Conservation (phyloP, 1,284 basidiomycete genomes). For the Pseudozyma sp. region DNA sequence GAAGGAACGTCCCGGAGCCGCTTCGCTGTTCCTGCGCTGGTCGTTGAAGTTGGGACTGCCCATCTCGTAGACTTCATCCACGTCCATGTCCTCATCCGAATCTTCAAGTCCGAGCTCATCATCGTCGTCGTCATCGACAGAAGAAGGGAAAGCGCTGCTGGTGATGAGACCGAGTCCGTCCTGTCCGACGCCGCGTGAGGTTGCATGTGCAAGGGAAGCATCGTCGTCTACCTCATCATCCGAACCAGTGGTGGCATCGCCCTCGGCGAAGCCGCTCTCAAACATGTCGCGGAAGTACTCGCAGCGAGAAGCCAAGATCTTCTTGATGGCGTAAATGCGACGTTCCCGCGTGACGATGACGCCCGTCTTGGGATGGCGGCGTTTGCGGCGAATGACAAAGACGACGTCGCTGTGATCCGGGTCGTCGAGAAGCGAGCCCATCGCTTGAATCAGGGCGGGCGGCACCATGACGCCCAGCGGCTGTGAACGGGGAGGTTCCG, state of each 20-base stretch:
- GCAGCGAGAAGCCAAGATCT: slow-evolving; percentile 68
- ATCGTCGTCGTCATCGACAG: slow-evolving; percentile 34
- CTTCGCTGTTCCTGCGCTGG: slow-evolving; percentile 17
- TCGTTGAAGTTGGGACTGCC: slow-evolving; percentile 32
- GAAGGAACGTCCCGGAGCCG: slow-evolving; percentile 2
- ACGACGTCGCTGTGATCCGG: slow-evolving; percentile 75
- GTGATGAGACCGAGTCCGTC: slow-evolving; percentile 20
- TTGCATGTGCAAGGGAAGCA: background rate
- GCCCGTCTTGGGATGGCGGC: slow-evolving; percentile 27
- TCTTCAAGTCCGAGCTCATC: slow-evolving; percentile 44
- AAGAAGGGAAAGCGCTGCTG: slow-evolving; percentile 16
- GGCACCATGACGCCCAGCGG: slow-evolving; percentile 74
- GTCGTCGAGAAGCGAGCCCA: slow-evolving; percentile 82
- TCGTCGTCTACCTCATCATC: slow-evolving; percentile 49
- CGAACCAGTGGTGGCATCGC: slow-evolving; percentile 56
- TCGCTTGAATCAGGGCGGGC: slow-evolving; percentile 75
- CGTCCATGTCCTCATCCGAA: slow-evolving; percentile 46
- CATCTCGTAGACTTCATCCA: slow-evolving; percentile 34
- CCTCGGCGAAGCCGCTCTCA: slow-evolving; percentile 62
- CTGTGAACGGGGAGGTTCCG: slow-evolving; percentile 73
- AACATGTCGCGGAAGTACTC: slow-evolving; percentile 69
- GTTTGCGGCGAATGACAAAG: slow-evolving; percentile 49
- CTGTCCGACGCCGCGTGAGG: slow-evolving; percentile 30
- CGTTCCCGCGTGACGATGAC: slow-evolving; percentile 49
- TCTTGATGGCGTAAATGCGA: slow-evolving; percentile 69